Evolutionary conservation across 495 filamentous ascomycete species (phyloP), one percentile per base, ranked within the genome.

Genomic region (Aspergillus conjunctus): DNA sequence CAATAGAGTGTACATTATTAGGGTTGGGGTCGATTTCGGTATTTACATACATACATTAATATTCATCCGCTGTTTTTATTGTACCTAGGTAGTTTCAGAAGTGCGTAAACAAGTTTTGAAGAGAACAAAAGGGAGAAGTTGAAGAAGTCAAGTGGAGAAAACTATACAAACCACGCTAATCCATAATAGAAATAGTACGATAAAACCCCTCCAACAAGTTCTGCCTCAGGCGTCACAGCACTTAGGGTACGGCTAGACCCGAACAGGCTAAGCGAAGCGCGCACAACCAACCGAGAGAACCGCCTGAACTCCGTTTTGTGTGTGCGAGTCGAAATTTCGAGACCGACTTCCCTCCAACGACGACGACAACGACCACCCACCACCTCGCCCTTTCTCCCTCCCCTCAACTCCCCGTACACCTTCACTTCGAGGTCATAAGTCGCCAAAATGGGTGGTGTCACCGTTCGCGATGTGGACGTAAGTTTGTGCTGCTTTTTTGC

Each of bases 401-500:
- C 67, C 69, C 70, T 72, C 71, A 67, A 66, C 64, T 72, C 68
- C 70, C 71, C 62, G 63, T 68, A 65, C 66, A 60, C 61, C 67
- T 65, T 60, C 58, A 62, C 55, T 60, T 64, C 68, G 65, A 70
- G 66, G 68, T 68, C 54, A 59, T 52, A 77, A 76, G 82, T 82
- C 83, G 85, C 83, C 79, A 91, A 81, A 73, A 93, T 93, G 90
- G 83, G 88, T 80, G 90, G 90, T 81, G 85, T 91, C 78, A 87
- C 83, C 72, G 90, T 93, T 79, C 91, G 90, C 78, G 90, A 93
- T 85, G 90, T 93, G 76, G 90, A 93, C 83, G 91, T 92, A 86
- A 82, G 88, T 86, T 72, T 59, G 50, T 54, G 51, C 49, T 66
- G 64, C 62, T 60, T 56, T 62, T 65, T 51, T 56, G 67, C 66